phyloP scores from a whole-genome alignment of 192 early-diverging fungal genomes.

The Coemansia sp. region DNA sequence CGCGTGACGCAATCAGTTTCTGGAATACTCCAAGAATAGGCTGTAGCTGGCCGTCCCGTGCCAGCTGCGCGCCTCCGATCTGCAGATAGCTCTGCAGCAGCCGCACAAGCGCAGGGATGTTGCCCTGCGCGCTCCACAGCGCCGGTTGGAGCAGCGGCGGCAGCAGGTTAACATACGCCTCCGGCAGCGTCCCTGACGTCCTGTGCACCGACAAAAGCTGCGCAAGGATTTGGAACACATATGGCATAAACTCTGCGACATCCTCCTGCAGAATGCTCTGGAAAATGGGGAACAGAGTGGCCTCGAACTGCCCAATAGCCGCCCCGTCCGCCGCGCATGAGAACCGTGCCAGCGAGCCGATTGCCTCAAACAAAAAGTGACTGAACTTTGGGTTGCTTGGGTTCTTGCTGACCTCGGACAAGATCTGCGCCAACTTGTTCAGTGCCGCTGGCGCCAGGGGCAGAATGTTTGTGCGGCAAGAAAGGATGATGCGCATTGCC shows the following conservation, averaged over 20 bases:
- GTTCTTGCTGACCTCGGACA: slow-evolving; percentile 85
- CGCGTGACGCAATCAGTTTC: slow-evolving; percentile 80
- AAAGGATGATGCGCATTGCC: slow-evolving; percentile 83
- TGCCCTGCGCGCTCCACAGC: slow-evolving; percentile 86
- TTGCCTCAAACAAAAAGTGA: slow-evolving; percentile 93
- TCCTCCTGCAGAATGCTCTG: slow-evolving; percentile 82
- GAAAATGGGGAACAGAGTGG: slow-evolving; percentile 85
- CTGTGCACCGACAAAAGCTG: slow-evolving; percentile 82
- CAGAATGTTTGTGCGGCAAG: slow-evolving; percentile 69
- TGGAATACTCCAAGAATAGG: slow-evolving; percentile 93
- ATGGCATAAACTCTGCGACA: slow-evolving; percentile 91
- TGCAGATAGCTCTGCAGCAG: slow-evolving; percentile 84
- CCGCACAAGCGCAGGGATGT: slow-evolving; percentile 91
- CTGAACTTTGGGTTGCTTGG: slow-evolving; percentile 98
- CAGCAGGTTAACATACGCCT: slow-evolving; percentile 71
- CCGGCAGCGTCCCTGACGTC: slow-evolving; percentile 59
- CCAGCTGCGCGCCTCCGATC: slow-evolving; percentile 68
- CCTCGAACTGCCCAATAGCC: slow-evolving; percentile 81
- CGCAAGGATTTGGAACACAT: slow-evolving; percentile 94
- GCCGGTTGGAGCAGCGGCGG: slow-evolving; percentile 78
- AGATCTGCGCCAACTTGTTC: slow-evolving; percentile 71
- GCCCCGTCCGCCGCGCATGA: slow-evolving; percentile 70
- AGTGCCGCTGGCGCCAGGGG: slow-evolving; percentile 73
- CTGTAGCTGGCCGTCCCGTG: slow-evolving; percentile 69
- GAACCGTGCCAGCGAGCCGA: slow-evolving; percentile 83